phyloP scores from a whole-genome alignment of 202 grass and related monocot species.

The Elaeis oleifera region DNA sequence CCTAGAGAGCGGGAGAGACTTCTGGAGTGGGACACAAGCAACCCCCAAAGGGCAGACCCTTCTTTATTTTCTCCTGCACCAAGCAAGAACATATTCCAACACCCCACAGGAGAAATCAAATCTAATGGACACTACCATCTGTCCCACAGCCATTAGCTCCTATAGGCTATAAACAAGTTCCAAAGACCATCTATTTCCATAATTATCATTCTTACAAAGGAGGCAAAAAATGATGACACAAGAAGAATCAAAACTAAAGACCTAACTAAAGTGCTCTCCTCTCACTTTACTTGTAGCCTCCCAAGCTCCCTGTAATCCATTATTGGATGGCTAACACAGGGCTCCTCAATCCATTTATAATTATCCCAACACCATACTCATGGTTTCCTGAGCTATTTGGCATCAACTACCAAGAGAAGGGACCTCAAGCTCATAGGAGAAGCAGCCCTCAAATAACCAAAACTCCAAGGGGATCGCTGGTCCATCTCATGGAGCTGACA shows the following conservation, averaged over 20 bases:
- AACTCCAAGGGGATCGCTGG: no score
- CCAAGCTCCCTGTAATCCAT: no score
- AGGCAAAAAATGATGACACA: no score
- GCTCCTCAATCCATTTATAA: constrained; percentile 1
- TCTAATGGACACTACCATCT: background rate
- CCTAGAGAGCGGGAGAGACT: background rate
- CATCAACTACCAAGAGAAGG: background rate
- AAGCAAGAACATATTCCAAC: constrained; percentile 15
- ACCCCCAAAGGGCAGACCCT: background rate
- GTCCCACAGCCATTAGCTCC: background rate
- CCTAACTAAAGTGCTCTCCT: no score
- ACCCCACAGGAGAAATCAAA: background rate
- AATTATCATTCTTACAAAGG: no score
- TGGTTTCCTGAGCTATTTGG: background rate
- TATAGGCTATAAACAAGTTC: no score
- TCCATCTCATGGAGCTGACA: background rate
- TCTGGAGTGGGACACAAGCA: constrained; percentile 6
- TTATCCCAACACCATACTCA: no score
- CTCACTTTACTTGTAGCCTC: no score
- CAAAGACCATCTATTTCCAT: no score
- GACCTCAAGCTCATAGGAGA: background rate
- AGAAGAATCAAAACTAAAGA: no score
- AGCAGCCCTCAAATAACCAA: no score
- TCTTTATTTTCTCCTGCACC: background rate
- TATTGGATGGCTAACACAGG: no score